Evolutionary conservation across 768 basidiomycete species (phyloP), one percentile per base, ranked within the genome.

Genomic region (Kwoniella botswanensis): DNA sequence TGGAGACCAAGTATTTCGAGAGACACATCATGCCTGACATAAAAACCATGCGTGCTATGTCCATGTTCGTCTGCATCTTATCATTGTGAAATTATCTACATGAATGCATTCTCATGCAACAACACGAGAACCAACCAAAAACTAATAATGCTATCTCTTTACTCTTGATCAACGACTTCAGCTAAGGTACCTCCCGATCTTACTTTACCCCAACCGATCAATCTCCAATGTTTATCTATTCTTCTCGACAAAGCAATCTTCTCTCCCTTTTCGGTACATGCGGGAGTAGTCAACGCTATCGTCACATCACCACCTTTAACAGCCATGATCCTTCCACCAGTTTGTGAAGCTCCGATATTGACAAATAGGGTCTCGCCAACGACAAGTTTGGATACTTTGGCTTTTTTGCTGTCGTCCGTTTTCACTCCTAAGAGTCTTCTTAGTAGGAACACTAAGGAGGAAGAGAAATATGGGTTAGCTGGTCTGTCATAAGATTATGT

Each of bases 391-490:
- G 92, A 87, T 24, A 85, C 83, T 85, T 94, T 99, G 22, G 97
- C 97, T 83, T 95, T 93, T 84, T 98, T 99, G 87, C 95, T 97
- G 86, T 98, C 97, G 84, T 98, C 96, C 24, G 94, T 94, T 84
- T 95, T 94, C 72, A 99, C 97, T 82, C 97, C 96, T n/a, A 98
- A 89, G 65, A 98, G 86, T 70, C 97, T 90, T 71, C 97, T 92
- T 43, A 99, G 91, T 42, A 98, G 86, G 90, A 98, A 99, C 76
- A 95, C 87, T 62, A 41, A 64, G 13, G 6, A 44, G 54, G 54
- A 63, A 18, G 18, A 13, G 13, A 7, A 42, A 11, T 26, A 12
- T 24, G 17, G 15, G 41, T 43, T 3, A 41, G 62, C 42, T 17
- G 26, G 13, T 35, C 15, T 50, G 44, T n/a, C 29, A 22, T 7